Evolutionary conservation across 371 early-diverging fungal genomes (phyloP).

Genomic region (Mortierella sp.): DNA sequence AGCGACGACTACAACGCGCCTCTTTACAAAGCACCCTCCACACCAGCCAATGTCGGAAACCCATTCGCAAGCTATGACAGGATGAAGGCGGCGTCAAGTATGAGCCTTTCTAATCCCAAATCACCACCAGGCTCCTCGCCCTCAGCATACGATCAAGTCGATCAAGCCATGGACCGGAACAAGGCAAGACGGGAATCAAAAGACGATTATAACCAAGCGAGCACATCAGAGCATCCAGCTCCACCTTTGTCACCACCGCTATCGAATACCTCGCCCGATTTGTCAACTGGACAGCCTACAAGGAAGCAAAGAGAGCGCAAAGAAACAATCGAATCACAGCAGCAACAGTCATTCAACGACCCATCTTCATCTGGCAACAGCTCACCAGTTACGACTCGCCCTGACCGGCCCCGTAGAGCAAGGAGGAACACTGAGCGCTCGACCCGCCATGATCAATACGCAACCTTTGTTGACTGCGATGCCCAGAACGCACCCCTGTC

Average conservation of each 20-base stretch:
- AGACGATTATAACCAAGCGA: background rate
- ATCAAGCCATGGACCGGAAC: background rate
- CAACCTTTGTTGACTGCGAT: background rate
- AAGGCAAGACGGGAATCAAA: background rate
- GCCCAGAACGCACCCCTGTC: conserved; percentile 7
- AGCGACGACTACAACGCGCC: conserved; percentile 54
- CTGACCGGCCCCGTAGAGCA: conserved; percentile 38
- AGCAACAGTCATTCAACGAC: background rate
- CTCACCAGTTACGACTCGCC: conserved; percentile 10
- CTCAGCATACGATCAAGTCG: background rate
- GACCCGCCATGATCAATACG: conserved; percentile 9
- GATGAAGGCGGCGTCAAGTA: conserved; percentile 38
- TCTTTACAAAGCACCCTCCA: conserved; percentile 32
- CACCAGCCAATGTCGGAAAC: conserved; percentile 19
- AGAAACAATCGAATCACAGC: background rate
- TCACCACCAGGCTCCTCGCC: background rate
- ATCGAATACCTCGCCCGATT: background rate
- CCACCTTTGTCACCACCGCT: background rate
- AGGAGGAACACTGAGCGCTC: conserved; percentile 34
- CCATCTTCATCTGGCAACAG: background rate
- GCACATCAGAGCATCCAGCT: background rate
- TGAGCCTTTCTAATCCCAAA: conserved; percentile 24
- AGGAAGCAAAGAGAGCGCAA: background rate
- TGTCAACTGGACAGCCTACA: background rate
- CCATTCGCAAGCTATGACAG: conserved; percentile 53